Evolutionary conservation across 257 asterid species (phyloP), one percentile per base, ranked within the genome.

Genomic region (Pogostemon cablin): DNA sequence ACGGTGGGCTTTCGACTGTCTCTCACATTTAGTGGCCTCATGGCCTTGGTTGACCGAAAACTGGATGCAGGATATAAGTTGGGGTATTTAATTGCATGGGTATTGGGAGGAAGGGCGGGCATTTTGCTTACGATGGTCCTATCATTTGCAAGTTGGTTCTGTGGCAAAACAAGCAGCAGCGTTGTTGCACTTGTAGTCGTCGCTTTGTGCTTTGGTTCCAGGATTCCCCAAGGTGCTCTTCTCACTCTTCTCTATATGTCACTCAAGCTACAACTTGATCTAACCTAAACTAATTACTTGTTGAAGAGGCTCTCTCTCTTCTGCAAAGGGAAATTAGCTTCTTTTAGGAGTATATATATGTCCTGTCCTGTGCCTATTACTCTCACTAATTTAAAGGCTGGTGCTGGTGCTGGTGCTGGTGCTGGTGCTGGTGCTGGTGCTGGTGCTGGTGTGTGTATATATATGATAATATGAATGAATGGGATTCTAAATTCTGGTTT

Each of bases 211-310:
- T 76, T 88, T 65, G 88, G 92, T 61, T 84, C 97, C 48, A 79
- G 88, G 73, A 67, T 92, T 41, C 96, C 96, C 2, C 98, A 88
- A 75, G 98, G 97, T 71, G 98, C 98, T 39, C 83, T 92, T 68
- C 90, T 90, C 62, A 76, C 98, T 38, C 86, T 92, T 50, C 66
- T 92, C 77, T 87, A 92, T 75, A 87, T 92, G 98, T 92, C 96
- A 20, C 85, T 89, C 68, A 89, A 83, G 84, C 85, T 88, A 59
- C 96, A 88, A 72, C 77, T 75, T 78, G 95, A 88, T 78, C 83
- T 86, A 54, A 82, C 75, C 71, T 92, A 79, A 83, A 65, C 44
- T 69, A 11, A 70, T 67, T 69, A 69, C 58, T 44, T 17, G 44
- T 67, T 25, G 32, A 25, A 25, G 32, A 25, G 32, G 32, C 32